These are phyloP conservation scores for Suillus brevipes DNA, from an alignment of 768 basidiomycete genomes.

Conservation along the genomic window DNA sequence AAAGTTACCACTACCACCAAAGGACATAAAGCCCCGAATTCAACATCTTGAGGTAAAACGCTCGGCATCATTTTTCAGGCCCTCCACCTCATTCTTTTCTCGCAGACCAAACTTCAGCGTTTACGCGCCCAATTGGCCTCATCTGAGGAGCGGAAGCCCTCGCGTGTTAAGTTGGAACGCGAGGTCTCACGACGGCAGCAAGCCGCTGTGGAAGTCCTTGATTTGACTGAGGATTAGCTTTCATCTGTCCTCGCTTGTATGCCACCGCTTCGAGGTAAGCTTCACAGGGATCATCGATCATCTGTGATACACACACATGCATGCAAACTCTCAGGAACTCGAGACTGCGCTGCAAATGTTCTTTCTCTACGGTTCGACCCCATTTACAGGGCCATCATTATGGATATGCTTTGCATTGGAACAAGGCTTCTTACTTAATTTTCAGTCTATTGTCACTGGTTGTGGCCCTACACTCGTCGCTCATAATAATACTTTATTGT, in stretches of 20 bases:
- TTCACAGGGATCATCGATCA: background rate
- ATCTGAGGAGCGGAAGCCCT: slow-evolving; percentile 16
- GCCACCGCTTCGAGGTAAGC: background rate
- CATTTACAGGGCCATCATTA: background rate
- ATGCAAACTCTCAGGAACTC: background rate
- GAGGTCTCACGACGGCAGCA: background rate
- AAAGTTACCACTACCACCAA: background rate
- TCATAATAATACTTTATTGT: background rate
- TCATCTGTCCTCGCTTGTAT: background rate
- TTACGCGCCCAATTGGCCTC: slow-evolving; percentile 12
- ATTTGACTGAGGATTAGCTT: background rate
- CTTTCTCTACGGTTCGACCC: background rate
- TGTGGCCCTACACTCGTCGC: background rate
- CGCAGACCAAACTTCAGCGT: slow-evolving; percentile 20
- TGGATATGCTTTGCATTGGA: background rate
- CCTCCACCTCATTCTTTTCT: background rate
- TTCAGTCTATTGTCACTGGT: background rate
- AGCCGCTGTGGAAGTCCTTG: background rate
- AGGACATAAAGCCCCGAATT: background rate
- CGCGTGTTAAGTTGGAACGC: slow-evolving; percentile 17
- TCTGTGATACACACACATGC: background rate
- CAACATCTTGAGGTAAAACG: background rate
- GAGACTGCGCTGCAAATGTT: background rate
- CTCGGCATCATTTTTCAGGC: background rate
- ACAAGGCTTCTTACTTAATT: background rate